These are phyloP conservation scores for Glycine soja DNA, from an alignment of 306 rosid genomes.

Conservation along the genomic window DNA sequence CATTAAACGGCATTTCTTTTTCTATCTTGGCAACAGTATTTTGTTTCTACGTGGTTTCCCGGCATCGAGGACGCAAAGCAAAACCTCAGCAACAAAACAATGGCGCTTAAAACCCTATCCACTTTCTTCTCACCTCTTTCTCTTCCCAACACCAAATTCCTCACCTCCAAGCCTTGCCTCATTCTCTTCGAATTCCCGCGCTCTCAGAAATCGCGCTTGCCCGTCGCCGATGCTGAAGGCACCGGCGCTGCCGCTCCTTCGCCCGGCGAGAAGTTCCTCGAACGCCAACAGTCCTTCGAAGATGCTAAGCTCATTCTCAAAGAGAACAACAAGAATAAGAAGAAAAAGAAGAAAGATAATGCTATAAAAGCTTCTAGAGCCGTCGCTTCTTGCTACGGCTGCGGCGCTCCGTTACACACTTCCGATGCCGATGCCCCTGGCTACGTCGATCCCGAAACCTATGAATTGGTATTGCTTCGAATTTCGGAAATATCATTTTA, in stretches of 20 bases:
- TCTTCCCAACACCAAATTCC: constrained; percentile 32
- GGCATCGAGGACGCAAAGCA: not conserved
- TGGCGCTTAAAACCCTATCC: constrained; percentile 78
- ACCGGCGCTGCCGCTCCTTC: constrained; percentile 83
- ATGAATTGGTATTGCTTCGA: constrained; percentile 57
- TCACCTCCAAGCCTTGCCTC: constrained; percentile 10
- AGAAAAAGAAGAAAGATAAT: constrained; percentile 58
- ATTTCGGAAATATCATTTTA: too few species aligned
- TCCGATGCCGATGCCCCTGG: constrained; percentile 78
- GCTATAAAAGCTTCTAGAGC: constrained; percentile 55
- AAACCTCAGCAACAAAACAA: constrained; percentile 49
- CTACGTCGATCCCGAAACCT: constrained; percentile 70
- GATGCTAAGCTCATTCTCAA: constrained; percentile 66
- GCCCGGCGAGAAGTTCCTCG: constrained; percentile 79
- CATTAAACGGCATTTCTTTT: not conserved
- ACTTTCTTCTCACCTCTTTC: constrained; percentile 61
- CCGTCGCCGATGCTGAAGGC: constrained; percentile 57
- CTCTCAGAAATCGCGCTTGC: constrained; percentile 35
- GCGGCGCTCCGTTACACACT: constrained; percentile 92
- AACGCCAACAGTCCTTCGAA: constrained; percentile 67
- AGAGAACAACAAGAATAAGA: constrained; percentile 52
- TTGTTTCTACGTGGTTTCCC: not conserved
- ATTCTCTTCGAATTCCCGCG: constrained; percentile 54
- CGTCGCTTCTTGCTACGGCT: constrained; percentile 79
- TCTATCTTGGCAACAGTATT: not conserved